phyloP scores from a whole-genome alignment of 176 grass and related monocot species.

The Chrysopogon serrulatus region DNA sequence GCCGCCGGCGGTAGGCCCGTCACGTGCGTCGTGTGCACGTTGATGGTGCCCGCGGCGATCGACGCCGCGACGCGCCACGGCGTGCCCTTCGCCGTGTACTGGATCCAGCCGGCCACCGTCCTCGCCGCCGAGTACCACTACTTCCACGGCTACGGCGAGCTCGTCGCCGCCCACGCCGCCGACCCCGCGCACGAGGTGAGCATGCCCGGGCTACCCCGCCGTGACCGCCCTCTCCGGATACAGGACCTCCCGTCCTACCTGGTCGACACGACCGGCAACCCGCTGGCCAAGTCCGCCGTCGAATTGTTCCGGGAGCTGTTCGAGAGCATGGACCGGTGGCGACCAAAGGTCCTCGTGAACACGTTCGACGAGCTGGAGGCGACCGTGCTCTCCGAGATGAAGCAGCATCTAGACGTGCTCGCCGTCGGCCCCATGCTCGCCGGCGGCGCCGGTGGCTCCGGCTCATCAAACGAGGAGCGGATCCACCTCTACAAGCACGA shows the following conservation, averaged over 20 bases:
- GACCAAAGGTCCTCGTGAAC: slow-evolving; percentile 44
- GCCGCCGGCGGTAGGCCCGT: slow-evolving; percentile 23
- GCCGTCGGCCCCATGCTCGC: slow-evolving; percentile 30
- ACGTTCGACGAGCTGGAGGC: slow-evolving; percentile 39
- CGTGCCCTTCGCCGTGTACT: slow-evolving; percentile 30
- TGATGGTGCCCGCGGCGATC: neutral
- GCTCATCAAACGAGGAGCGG: neutral
- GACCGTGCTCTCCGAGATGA: neutral
- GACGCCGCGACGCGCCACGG: slow-evolving; percentile 16
- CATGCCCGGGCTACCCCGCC: slow-evolving; percentile 14
- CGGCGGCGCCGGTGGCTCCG: neutral
- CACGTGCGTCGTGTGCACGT: slow-evolving; percentile 36
- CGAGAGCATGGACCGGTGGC: neutral
- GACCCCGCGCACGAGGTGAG: neutral
- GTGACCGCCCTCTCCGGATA: neutral
- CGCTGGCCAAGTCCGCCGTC: neutral
- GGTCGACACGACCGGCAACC: neutral
- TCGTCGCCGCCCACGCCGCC: neutral
- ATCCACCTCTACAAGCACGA: slow-evolving; percentile 20
- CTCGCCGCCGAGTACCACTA: slow-evolving; percentile 50
- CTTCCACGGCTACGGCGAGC: slow-evolving; percentile 39
- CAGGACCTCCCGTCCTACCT: slow-evolving; percentile 37
- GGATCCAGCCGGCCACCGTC: slow-evolving; percentile 54
- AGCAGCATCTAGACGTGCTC: slow-evolving; percentile 14
- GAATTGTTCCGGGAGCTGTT: neutral